phyloP scores from a whole-genome alignment of 202 grass and related monocot species.

The Zizania palustris region DNA sequence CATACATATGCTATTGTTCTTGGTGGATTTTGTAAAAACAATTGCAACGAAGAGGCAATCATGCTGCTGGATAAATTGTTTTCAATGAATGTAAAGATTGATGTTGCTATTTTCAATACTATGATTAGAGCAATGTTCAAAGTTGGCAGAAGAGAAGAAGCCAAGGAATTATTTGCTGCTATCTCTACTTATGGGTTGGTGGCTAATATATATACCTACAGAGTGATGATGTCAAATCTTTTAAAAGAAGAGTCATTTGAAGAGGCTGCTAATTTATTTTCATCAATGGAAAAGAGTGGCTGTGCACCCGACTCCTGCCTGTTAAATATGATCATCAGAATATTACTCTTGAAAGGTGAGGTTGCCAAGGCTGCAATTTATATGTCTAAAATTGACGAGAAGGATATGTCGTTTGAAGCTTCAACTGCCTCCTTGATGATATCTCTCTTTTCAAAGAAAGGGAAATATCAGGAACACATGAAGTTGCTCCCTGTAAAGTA shows the following conservation, averaged over 20 bases:
- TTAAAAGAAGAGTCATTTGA: slow-evolving; percentile 18
- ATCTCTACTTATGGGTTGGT: slow-evolving; percentile 6
- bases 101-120: background rate
- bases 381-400: slow-evolving; percentile 5
- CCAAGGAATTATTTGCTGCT: slow-evolving; percentile 9
- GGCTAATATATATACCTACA: background rate
- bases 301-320: background rate
- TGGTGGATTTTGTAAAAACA: no score
- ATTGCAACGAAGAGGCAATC: no score
- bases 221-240: slow-evolving; percentile 2
- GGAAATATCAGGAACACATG: background rate
- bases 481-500: background rate
- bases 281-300: slow-evolving; percentile 25
- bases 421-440: background rate
- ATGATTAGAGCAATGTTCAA: slow-evolving; percentile 21
- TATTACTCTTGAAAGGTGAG: background rate
- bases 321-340: slow-evolving; percentile 13
- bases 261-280: slow-evolving; percentile 14
- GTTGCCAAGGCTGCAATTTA: background rate
- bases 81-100: no score
- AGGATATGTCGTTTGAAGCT: background rate
- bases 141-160: slow-evolving; percentile 15
- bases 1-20: background rate
- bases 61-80: no score
- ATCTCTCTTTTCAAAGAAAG: background rate